Base-by-base conservation (phyloP, 345 rosid species). In the Zanthoxylum bungeanum region DNA sequence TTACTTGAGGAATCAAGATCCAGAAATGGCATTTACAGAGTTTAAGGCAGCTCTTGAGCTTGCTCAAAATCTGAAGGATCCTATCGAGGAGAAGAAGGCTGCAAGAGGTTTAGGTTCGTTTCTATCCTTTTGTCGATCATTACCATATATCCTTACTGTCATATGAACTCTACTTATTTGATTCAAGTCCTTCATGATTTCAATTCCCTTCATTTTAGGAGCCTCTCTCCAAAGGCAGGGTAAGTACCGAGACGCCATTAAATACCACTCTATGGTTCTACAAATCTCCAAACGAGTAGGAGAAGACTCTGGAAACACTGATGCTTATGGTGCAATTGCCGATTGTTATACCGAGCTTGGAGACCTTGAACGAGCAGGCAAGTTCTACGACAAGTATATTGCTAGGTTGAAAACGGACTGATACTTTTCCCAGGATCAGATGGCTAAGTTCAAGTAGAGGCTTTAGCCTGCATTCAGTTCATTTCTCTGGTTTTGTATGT, bases 281-380 rank as follows among this genome's bases (percentile, higher is more conserved):
- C 80, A 86, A 56, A 85, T 94, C 57, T 94, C 97, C 1, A 71
- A 85, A 61, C 83, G 85, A 50, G 85, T 69, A 80, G 92, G 92
- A 25, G 97, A 90, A 68, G 89, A 82, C 60, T 92, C 98, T 31
- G 98, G 98, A 12, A 86, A 78, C 77, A 92, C 98, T 9, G 97
- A 94, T 77, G 98, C 98, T 4, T 94, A 84, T 42, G 98, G 98
- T 30, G 98, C 97, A 28, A 94, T 92, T 49, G 98, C 98, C 0
- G 98, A 94, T 66, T 92, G 97, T 64, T 86, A 94, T 73, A 94
- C 98, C 10, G 97, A 94, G 77, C 85, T 94, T 0, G 97, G 97
- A 16, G 98, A 94, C 33, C 93, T 94, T 7, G 98, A 94, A 86
- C 83, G 77, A 75, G 97, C 98, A 0, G 98, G 90, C 16, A 84